These are phyloP conservation scores for Sugiyamaella americana DNA, from an alignment of 805 yeast genomes.

Conservation along the genomic window DNA sequence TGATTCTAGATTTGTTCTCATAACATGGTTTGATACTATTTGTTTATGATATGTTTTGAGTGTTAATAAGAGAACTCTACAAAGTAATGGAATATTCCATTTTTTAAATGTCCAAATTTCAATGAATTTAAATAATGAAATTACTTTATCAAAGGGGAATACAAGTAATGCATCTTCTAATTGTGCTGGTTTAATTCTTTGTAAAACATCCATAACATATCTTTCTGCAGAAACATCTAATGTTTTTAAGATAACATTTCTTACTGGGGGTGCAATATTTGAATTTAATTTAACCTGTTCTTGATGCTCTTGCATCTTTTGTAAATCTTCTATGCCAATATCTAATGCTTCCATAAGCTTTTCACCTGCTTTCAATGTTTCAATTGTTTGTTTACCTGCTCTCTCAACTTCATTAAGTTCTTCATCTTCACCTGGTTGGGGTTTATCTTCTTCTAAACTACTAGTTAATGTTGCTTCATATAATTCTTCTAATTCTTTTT, in stretches of 20 bases:
- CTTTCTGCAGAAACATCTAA: slow-evolving; percentile 64
- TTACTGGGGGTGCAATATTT: slow-evolving; percentile 49
- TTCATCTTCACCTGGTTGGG: slow-evolving; percentile 36
- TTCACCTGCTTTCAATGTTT: slow-evolving; percentile 92
- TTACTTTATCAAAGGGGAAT: slow-evolving; percentile 79
- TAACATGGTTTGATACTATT: slow-evolving; percentile 43
- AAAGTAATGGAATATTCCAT: slow-evolving; percentile 55
- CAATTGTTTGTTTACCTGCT: slow-evolving; percentile 79
- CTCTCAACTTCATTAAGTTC: slow-evolving; percentile 48
- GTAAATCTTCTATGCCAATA: slow-evolving; percentile 66
- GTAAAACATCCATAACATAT: slow-evolving; percentile 67
- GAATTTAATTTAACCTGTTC: slow-evolving; percentile 39
- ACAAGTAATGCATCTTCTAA: slow-evolving; percentile 89
- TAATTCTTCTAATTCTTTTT: slow-evolving; percentile 87
- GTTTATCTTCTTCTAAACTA: slow-evolving; percentile 56
- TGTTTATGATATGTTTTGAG: slow-evolving; percentile 73
- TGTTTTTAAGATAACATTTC: slow-evolving; percentile 69
- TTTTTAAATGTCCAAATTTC: slow-evolving; percentile 58
- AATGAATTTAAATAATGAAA: slow-evolving; percentile 64
- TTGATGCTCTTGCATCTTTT: slow-evolving; percentile 45
- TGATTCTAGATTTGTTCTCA: slow-evolving; percentile 57
- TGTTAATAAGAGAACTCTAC: slow-evolving; percentile 70
- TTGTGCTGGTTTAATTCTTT: slow-evolving; percentile 72
- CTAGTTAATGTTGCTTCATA: slow-evolving; percentile 76
- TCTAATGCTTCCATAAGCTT: slow-evolving; percentile 88